Base-by-base conservation (phyloP, 371 early-diverging fungal genomes). In the Saksenaea vasiformis region DNA sequence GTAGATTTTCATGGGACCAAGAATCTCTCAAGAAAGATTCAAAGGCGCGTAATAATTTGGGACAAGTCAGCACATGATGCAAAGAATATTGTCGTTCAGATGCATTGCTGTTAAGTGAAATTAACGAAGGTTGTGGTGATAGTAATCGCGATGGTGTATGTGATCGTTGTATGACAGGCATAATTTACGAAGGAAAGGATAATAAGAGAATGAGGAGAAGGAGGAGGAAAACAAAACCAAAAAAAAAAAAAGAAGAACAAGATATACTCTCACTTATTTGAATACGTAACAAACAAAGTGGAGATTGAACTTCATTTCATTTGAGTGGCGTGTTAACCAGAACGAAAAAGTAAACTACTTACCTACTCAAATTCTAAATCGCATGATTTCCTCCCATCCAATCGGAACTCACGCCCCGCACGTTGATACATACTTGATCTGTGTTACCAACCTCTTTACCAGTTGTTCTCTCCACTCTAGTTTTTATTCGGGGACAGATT, bases 1-100 rank as follows among this genome's bases (percentile, higher is more conserved):
- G 35, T n/a, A 81, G 35, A 51, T 78, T 68, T 14, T 77, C 70
- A n/a, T 74, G 73, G 19, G 67, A 59, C 62, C 62, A 60, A 11
- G 43, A 65, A 17, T 64, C 56, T 13, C 54, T 64, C 11, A 79
- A 61, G 37, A 57, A 79, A 2, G 47, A 22, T 61, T 79, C 79
- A 54, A 79, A 79, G 9, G 69, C 65, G 3, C 60, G 53, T 41
- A 76, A 51, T 14, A 76, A 54, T 22, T 58, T 69, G 5, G 76
- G 76, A 44, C 76, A 69, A 43, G 70, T 63, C 10, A 78, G 59
- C 13, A 73, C 69, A 24, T 70, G 53, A 39, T 69, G 61, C n/a
- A 66, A 58, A 35, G 61, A 26, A 15, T 69, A 14, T 37, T 69
- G 54, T 17, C 51, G 51, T 47, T 47, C 51, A 22, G 51, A 47